A percentile compares a stretch with the other conserved stretches of the same genome.
These are phyloP conservation scores for Saposhnikovia divaricata DNA, from an alignment of 129 eudicot species.

Conservation along the genomic window DNA sequence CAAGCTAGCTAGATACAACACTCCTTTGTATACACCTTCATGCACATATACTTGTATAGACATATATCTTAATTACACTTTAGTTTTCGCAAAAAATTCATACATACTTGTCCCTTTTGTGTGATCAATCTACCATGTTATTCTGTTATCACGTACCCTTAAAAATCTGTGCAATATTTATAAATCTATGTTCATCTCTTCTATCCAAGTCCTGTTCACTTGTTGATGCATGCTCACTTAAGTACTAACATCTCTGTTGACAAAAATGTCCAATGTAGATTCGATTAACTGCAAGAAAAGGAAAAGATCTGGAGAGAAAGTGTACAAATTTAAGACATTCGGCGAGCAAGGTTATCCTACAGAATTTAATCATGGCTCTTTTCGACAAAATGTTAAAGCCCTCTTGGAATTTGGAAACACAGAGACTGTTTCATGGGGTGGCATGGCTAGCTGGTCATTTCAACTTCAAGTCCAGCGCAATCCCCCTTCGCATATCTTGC, in stretches of 20 bases:
- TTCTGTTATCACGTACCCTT: constrained; percentile 18
- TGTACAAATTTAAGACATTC: constrained; percentile 73
- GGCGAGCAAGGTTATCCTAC: constrained; percentile 73
- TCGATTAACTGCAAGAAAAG: constrained; percentile 63
- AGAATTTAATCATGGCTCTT: constrained; percentile 52
- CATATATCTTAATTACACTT: not conserved
- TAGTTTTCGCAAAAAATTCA: not conserved
- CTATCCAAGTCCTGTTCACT: not conserved
- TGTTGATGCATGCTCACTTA: not conserved
- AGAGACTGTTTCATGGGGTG: constrained; percentile 36
- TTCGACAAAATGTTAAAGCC: constrained; percentile 63
- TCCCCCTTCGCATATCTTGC: constrained; percentile 50
- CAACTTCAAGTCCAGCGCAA: constrained; percentile 83
- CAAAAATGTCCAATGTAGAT: constrained; percentile 52
- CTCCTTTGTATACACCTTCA: not conserved
- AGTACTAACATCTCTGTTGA: not conserved
- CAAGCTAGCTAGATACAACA: not conserved
- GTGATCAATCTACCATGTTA: constrained; percentile 45
- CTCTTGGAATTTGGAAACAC: constrained; percentile 62
- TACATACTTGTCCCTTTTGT: constrained; percentile 23
- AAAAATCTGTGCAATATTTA: constrained; percentile 19
- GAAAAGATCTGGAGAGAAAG: constrained; percentile 60
- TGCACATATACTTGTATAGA: not conserved
- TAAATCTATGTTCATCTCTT: constrained; percentile 5
- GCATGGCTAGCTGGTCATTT: constrained; percentile 79